Conservation (phyloP, 164 flowering plant species). For the Aristolochia contorta region DNA sequence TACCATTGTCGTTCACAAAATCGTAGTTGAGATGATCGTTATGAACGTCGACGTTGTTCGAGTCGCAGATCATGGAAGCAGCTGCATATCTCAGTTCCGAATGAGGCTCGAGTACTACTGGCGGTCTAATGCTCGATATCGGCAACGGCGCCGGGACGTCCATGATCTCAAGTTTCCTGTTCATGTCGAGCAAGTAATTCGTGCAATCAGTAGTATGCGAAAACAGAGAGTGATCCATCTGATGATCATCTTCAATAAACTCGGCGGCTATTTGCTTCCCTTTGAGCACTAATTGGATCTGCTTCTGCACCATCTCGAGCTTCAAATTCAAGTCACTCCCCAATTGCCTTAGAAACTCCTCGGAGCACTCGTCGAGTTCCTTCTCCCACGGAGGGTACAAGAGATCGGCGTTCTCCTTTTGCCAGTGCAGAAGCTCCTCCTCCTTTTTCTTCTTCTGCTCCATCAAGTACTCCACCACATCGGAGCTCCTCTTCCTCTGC, state of each 20-base stretch:
- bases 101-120: no score
- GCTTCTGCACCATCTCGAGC: constrained; percentile 1
- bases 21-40: no score
- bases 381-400: constrained; percentile 17
- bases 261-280: not conserved
- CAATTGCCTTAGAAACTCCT: constrained; percentile 7
- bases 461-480: constrained; percentile 9
- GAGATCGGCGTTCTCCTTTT: constrained; percentile 1
- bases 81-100: no score
- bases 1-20: no score
- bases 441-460: constrained; percentile 9
- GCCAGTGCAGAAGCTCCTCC: constrained; percentile 9
- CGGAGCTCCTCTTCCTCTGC: not conserved
- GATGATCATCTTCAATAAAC: not conserved
- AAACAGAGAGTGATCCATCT: no score
- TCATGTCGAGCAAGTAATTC: no score
- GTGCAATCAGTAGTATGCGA: no score
- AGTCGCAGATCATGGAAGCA: no score
- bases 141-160: no score
- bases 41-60: no score
- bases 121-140: no score
- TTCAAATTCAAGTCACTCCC: constrained; percentile 2
- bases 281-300: not conserved
- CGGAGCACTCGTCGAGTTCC: constrained; percentile 2
- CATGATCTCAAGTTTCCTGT: no score